Evolutionary conservation across 208 protist genomes (phyloP).

Genomic region (Blechomonas ayalai): DNA sequence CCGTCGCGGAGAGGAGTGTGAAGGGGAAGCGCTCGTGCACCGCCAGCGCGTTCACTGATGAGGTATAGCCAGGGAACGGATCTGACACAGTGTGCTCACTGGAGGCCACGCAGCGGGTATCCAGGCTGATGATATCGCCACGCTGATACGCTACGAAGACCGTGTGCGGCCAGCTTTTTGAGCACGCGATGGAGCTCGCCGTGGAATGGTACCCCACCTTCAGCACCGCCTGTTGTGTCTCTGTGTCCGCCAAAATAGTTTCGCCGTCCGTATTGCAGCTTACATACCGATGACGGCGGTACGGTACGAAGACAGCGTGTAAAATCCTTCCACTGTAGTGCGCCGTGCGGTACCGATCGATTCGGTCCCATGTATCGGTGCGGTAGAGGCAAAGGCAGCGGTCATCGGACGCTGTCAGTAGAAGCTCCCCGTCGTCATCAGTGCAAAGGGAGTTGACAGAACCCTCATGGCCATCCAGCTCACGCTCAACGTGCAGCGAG

Average conservation of each 20-base stretch:
- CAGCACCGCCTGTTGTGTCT: conserved; percentile 7
- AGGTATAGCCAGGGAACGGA: conserved; percentile 10
- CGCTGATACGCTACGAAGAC: conserved; percentile 34
- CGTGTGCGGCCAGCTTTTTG: conserved; percentile 14
- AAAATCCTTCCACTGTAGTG: conserved; percentile 52
- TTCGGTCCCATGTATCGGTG: conserved; percentile 17
- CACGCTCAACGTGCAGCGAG: conserved; percentile 11
- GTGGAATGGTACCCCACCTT: conserved; percentile 10
- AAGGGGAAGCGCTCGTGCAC: conserved; percentile 26
- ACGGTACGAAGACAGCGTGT: conserved; percentile 29
- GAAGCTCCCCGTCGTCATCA: conserved; percentile 13
- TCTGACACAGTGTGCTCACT: conserved; percentile 4
- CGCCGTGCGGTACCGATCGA: conserved; percentile 13
- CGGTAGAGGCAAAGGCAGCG: conserved; percentile 19
- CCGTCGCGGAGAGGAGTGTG: conserved; percentile 23
- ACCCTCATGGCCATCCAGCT: conserved; percentile 27
- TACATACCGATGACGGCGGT: conserved; percentile 8
- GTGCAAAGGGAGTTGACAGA: conserved; percentile 42
- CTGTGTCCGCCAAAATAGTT: conserved; percentile 23
- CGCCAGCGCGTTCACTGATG: conserved; percentile 18
- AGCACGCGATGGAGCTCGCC: conserved; percentile 19
- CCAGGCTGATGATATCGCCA: conserved; percentile 23
- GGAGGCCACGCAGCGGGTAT: conserved; percentile 16
- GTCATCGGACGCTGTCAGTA: conserved; percentile 50
- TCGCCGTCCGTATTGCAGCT: conserved; percentile 33